phyloP scores from a whole-genome alignment of 441 rosid species.

The Aleurites moluccanus region DNA sequence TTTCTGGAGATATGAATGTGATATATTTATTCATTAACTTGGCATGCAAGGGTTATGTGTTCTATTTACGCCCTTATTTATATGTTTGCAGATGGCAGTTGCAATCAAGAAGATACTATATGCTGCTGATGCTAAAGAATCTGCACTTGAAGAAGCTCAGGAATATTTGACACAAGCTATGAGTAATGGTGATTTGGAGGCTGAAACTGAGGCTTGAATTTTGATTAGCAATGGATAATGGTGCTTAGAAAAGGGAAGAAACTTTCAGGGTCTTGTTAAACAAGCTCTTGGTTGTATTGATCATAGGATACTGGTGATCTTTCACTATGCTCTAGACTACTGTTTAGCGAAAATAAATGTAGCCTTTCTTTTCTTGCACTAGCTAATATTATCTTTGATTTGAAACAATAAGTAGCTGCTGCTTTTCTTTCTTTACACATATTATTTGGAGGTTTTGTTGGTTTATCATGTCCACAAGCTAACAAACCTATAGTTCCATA shows the following conservation, averaged over 20 bases:
- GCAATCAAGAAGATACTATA: slow-evolving; percentile 88
- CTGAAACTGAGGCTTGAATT: slow-evolving; percentile 26
- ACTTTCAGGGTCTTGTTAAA: not conserved
- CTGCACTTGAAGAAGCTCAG: slow-evolving; percentile 81
- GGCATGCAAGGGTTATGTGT: not conserved
- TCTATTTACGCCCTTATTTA: not conserved
- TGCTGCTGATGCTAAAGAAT: slow-evolving; percentile 76
- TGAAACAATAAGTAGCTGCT: not conserved
- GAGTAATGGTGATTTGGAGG: slow-evolving; percentile 35
- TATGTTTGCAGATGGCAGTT: slow-evolving; percentile 56
- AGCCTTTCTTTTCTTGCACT: not conserved
- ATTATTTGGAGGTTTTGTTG: not conserved
- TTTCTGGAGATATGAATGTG: not conserved
- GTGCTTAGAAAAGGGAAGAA: not conserved
- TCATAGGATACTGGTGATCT: not conserved
- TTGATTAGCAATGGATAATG: not conserved
- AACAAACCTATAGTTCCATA: not conserved
- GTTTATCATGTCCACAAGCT: not conserved
- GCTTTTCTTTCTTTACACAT: not conserved
- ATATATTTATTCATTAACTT: not conserved
- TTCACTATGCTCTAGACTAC: not conserved
- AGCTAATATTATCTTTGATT: not conserved
- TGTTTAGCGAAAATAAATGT: slow-evolving; percentile 5
- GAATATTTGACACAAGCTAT: slow-evolving; percentile 49
- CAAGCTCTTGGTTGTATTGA: not conserved